These are phyloP conservation scores for Cymbopogon flexuosus DNA, from an alignment of 202 grass and related monocot species.

Conservation along the genomic window DNA sequence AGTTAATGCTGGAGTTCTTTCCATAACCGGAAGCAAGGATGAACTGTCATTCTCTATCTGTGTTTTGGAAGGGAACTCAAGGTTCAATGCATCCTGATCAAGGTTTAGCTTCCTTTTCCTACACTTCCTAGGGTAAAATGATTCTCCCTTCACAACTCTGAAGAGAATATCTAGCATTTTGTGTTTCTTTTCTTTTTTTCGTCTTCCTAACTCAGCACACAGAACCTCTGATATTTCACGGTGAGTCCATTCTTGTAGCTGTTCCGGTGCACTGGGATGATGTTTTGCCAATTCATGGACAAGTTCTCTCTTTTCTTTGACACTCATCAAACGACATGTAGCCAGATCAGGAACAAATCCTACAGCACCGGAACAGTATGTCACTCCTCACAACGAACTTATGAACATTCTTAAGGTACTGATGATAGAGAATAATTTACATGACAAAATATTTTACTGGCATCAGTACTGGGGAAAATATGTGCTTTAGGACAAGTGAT, in stretches of 20 bases:
- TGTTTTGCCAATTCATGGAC: constrained; percentile 63
- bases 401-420: not conserved
- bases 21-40: constrained; percentile 17
- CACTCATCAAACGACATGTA: constrained; percentile 57
- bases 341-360: constrained; percentile 53
- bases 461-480: not conserved
- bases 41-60: constrained; percentile 57
- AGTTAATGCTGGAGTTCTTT: constrained; percentile 33
- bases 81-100: constrained; percentile 36
- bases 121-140: constrained; percentile 11
- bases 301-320: constrained; percentile 72
- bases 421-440: not conserved
- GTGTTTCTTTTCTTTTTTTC: constrained; percentile 67
- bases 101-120: constrained; percentile 31
- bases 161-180: constrained; percentile 75
- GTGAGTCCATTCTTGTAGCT: constrained; percentile 64
- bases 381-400: not conserved
- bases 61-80: constrained; percentile 49
- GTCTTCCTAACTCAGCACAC: constrained; percentile 66
- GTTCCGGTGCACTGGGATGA: constrained; percentile 51
- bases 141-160: constrained; percentile 50
- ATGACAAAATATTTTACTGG: not conserved
- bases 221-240: constrained; percentile 80
- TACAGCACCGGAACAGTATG: constrained; percentile 21
- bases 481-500: not conserved